phyloP scores from a whole-genome alignment of 2,329 filamentous ascomycete species.

The Aspergillus piperis region DNA sequence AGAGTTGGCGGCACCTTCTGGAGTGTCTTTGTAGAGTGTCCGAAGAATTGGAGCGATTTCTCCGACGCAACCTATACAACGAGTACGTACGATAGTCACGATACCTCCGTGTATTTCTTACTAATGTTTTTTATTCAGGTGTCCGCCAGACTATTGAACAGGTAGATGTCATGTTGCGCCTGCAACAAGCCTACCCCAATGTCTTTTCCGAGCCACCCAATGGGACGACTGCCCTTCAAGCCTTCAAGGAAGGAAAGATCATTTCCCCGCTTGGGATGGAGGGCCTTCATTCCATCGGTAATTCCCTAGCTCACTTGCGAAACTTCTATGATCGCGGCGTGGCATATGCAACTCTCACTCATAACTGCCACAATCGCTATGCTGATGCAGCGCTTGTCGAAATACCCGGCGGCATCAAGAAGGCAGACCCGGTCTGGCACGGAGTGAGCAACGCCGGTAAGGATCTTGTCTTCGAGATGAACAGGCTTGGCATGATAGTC shows the following conservation, averaged over 20 bases:
- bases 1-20: conserved; percentile 79
- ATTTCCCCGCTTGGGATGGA: conserved; percentile 81
- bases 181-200: conserved; percentile 35
- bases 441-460: conserved; percentile 74
- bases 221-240: conserved; percentile 61
- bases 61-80: conserved; percentile 69
- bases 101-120: not conserved
- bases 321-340: conserved; percentile 76
- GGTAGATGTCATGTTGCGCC: conserved; percentile 38
- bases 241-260: conserved; percentile 63
- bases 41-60: conserved; percentile 70
- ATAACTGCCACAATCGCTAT: conserved; percentile 90
- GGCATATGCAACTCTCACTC: conserved; percentile 84
- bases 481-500: conserved; percentile 90
- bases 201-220: conserved; percentile 60
- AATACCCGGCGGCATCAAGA: conserved; percentile 42
- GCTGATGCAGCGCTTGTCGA: conserved; percentile 73
- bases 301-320: conserved; percentile 67
- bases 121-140: conserved; percentile 19
- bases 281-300: conserved; percentile 91
- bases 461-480: conserved; percentile 81
- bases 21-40: conserved; percentile 82
- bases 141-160: conserved; percentile 39
- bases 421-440: conserved; percentile 44
- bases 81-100: conserved; percentile 57